phyloP scores from a whole-genome alignment of 1,139 yeast species.

The Taphrina confusa region DNA sequence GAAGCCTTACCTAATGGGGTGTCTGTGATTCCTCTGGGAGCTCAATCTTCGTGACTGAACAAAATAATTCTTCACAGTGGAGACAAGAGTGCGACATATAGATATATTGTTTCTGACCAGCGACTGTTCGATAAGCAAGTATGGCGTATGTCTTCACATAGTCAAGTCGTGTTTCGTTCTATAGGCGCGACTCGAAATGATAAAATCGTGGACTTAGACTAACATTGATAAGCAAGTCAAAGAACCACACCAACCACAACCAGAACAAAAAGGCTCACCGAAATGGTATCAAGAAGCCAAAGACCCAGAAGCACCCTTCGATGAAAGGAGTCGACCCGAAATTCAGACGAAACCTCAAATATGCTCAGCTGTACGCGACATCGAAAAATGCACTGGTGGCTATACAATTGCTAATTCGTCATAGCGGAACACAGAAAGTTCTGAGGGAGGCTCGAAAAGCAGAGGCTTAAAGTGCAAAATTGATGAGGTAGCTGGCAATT shows the following conservation, averaged over 20 bases:
- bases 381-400: not conserved
- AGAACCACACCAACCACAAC: constrained; percentile 99
- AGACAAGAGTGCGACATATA: not conserved
- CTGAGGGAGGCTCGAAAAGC: constrained; percentile 18
- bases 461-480: constrained; percentile 3
- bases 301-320: constrained; percentile 96
- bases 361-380: constrained; percentile 34
- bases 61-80: constrained; percentile 3
- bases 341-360: constrained; percentile 96
- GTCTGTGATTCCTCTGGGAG: not conserved
- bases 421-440: constrained; percentile 23
- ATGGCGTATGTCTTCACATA: constrained; percentile 10
- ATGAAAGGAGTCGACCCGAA: constrained; percentile 98
- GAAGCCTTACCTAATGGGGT: too few relatives aligned
- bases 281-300: constrained; percentile 99
- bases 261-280: constrained; percentile 98
- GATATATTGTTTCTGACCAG: not conserved
- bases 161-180: not conserved
- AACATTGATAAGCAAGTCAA: constrained; percentile 61
- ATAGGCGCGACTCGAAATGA: too few relatives aligned
- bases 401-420: too few relatives aligned
- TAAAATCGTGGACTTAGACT: too few relatives aligned
- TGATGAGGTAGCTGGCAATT: not conserved
- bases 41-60: constrained; percentile 11
- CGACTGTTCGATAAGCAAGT: not conserved